Percentiles rank a stretch among this genome's conserved stretches.
Conservation (phyloP, 106 monocot species). For the Dendrobium catenatum region DNA sequence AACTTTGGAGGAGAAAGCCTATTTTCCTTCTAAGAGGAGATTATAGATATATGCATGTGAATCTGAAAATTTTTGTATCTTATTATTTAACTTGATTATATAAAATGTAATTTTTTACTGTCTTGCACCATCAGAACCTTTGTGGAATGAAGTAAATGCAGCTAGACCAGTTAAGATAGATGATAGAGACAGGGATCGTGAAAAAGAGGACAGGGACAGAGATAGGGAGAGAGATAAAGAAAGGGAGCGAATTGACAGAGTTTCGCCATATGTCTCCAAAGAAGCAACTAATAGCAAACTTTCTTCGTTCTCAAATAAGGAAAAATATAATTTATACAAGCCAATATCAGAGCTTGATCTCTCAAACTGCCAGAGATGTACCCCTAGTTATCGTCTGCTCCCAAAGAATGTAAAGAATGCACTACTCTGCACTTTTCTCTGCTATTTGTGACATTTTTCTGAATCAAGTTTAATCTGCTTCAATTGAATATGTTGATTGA, state of each 20-base stretch:
- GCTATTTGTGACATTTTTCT: neutral
- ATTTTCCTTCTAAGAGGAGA: neutral
- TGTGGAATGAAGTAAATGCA: constrained; percentile 33
- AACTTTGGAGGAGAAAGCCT: neutral
- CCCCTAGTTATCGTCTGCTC: constrained; percentile 74
- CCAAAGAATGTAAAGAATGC: constrained; percentile 59
- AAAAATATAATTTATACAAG: constrained; percentile 54
- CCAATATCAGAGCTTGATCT: constrained; percentile 83
- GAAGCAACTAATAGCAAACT: constrained; percentile 36
- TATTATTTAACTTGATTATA: neutral
- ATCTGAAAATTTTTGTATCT: neutral
- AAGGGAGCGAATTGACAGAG: constrained; percentile 39
- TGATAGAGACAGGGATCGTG: constrained; percentile 42
- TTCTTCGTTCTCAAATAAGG: constrained; percentile 38
- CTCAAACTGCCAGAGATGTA: constrained; percentile 56
- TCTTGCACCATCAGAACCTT: constrained; percentile 12
- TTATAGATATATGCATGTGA: neutral
- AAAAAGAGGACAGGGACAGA: constrained; percentile 30
- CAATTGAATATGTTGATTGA: constrained; percentile 7
- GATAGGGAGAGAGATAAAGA: constrained; percentile 67
- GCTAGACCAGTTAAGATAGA: constrained; percentile 39
- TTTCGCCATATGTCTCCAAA: constrained; percentile 26
- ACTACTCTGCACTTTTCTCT: neutral
- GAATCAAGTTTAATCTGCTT: neutral
- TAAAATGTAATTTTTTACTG: neutral